Percentiles rank a stretch among this genome's conserved stretches.
phyloP scores from a whole-genome alignment of 768 basidiomycete genomes.

The Paxillus ammoniavirescens region DNA sequence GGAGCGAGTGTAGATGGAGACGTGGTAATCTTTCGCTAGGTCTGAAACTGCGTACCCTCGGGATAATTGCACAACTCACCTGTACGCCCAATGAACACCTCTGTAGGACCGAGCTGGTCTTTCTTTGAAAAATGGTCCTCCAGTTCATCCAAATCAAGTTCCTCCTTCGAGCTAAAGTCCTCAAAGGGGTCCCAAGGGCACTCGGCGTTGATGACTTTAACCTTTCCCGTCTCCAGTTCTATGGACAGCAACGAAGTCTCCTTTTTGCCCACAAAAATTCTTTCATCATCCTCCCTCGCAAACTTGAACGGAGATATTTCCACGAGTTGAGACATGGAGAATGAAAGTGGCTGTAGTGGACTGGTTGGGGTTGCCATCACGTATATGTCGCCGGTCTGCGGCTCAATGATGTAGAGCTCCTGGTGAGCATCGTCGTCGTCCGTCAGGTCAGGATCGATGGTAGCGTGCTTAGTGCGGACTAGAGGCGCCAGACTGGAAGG shows the following conservation, averaged over 20 bases:
- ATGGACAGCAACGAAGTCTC: conserved; percentile 78
- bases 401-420: conserved; percentile 92
- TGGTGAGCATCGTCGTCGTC: conserved; percentile 52
- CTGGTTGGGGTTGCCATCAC: conserved; percentile 68
- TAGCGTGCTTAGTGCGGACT: conserved; percentile 65
- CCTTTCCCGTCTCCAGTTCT: conserved; percentile 75
- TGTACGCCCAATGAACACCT: conserved; percentile 66
- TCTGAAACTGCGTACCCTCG: not conserved
- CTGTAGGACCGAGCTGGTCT: conserved; percentile 30
- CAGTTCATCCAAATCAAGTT: conserved; percentile 57
- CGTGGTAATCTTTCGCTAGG: conserved; percentile 72
- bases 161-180: conserved; percentile 43
- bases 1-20: conserved; percentile 73
- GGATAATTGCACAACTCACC: conserved; percentile 38
- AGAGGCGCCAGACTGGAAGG: conserved; percentile 68
- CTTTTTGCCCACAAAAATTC: conserved; percentile 88
- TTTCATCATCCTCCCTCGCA: conserved; percentile 46
- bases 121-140: conserved; percentile 44
- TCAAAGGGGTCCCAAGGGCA: conserved; percentile 76
- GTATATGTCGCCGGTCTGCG: conserved; percentile 91
- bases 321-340: conserved; percentile 91
- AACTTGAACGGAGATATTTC: conserved; percentile 86
- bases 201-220: conserved; percentile 74
- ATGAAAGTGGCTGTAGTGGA: conserved; percentile 82
- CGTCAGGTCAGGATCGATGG: conserved; percentile 54